These are phyloP conservation scores for Heritiera littoralis DNA, from an alignment of 345 rosid species.

Conservation along the genomic window DNA sequence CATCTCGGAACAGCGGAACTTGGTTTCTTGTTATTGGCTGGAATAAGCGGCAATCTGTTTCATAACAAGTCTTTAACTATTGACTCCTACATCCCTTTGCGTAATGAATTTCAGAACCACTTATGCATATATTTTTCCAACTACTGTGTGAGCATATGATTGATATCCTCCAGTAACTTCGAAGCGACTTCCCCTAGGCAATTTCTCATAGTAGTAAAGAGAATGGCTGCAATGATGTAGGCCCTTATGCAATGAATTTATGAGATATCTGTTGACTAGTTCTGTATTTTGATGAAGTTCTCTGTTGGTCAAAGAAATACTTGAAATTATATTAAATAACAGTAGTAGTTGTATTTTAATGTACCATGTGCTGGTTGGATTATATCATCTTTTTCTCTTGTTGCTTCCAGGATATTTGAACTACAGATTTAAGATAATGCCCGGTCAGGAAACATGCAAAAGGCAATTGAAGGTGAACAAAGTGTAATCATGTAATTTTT, in stretches of 20 bases:
- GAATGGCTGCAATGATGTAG: not conserved
- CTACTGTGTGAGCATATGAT: not conserved
- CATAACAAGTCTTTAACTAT: not conserved
- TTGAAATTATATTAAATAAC: not conserved
- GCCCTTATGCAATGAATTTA: not conserved
- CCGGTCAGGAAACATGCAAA: slow-evolving; percentile 42
- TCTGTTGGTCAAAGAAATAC: not conserved
- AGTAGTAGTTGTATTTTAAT: slow-evolving; percentile 6
- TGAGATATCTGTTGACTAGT: not conserved
- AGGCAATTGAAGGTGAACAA: slow-evolving; percentile 56
- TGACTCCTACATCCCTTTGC: not conserved
- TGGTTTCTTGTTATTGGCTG: not conserved
- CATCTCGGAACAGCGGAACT: not conserved
- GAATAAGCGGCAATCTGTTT: not conserved
- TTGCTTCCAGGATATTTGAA: slow-evolving; percentile 53
- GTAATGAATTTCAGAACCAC: not conserved
- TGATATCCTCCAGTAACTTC: not conserved
- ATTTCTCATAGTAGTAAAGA: not conserved
- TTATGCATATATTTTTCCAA: not conserved
- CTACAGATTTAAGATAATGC: slow-evolving; percentile 71
- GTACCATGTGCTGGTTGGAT: not conserved
- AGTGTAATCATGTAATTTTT: slow-evolving; percentile 10
- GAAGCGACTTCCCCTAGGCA: not conserved
- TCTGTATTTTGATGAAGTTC: no score
- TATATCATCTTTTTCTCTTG: not conserved